These are phyloP conservation scores for Xanthoparmelia taractica DNA, from an alignment of 495 filamentous ascomycete genomes.

Conservation along the genomic window DNA sequence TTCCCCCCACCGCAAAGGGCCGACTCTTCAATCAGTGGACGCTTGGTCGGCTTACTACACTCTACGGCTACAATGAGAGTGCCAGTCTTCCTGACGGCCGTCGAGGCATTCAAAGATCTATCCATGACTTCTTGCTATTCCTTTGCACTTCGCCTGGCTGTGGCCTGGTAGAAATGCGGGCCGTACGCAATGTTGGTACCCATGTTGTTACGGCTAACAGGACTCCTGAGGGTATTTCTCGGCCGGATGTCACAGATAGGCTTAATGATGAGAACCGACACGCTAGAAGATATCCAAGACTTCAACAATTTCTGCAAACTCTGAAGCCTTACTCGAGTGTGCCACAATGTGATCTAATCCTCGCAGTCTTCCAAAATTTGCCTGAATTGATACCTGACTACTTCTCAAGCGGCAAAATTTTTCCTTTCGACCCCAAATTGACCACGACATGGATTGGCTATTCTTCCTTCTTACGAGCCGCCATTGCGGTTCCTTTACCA, in stretches of 20 bases:
- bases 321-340: slow-evolving; percentile 76
- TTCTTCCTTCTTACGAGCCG: slow-evolving; percentile 74
- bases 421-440: slow-evolving; percentile 83
- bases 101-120: slow-evolving; percentile 45
- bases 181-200: slow-evolving; percentile 58
- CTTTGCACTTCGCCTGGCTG: slow-evolving; percentile 63
- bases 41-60: slow-evolving; percentile 58
- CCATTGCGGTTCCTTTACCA: slow-evolving; percentile 65
- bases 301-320: slow-evolving; percentile 68
- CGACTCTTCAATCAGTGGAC: slow-evolving; percentile 63
- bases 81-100: slow-evolving; percentile 36
- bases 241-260: background rate
- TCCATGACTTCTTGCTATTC: slow-evolving; percentile 63
- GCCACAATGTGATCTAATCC: slow-evolving; percentile 71
- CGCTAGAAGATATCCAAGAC: slow-evolving; percentile 48
- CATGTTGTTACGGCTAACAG: background rate
- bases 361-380: slow-evolving; percentile 67
- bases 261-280: background rate
- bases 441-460: slow-evolving; percentile 92
- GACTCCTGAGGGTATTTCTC: background rate
- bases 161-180: slow-evolving; percentile 57
- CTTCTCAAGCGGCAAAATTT: slow-evolving; percentile 69
- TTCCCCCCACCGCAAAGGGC: slow-evolving; percentile 63
- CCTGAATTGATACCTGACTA: slow-evolving; percentile 82
- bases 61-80: slow-evolving; percentile 63